Conservation (phyloP, 2,329 filamentous ascomycete species). For the Aspergillus quadrilineatus region DNA sequence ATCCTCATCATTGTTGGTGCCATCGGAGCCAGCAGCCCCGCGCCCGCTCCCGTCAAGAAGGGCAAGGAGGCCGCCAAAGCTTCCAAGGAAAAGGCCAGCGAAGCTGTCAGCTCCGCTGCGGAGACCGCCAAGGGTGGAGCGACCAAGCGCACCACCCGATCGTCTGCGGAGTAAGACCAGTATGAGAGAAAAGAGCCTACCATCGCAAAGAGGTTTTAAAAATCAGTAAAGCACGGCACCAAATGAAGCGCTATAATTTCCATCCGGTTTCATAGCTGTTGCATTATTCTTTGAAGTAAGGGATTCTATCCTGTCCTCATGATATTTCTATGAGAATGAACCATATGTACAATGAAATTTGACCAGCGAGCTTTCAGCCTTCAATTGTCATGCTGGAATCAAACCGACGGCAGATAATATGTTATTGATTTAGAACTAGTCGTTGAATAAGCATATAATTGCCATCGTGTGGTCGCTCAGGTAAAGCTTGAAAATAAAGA, state of each 20-base stretch:
- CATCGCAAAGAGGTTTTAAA: neutral
- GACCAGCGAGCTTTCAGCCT: neutral
- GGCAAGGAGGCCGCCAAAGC: constrained; percentile 69
- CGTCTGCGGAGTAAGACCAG: constrained; percentile 37
- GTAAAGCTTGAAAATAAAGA: neutral
- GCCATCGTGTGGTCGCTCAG: neutral
- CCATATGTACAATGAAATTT: constrained; percentile 15
- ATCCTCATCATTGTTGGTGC: constrained; percentile 69
- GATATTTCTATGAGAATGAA: constrained; percentile 15
- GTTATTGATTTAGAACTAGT: neutral
- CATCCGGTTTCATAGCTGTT: constrained; percentile 10
- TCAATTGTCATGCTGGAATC: neutral
- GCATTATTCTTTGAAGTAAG: neutral
- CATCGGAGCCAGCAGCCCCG: constrained; percentile 61
- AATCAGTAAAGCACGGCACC: neutral
- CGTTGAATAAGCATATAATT: neutral
- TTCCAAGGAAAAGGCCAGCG: constrained; percentile 65
- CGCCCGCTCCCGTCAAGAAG: constrained; percentile 69
- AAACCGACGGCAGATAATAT: neutral
- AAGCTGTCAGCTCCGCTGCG: constrained; percentile 59
- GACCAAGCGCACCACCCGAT: constrained; percentile 60
- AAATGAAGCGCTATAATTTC: constrained; percentile 6
- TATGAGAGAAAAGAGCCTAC: neutral
- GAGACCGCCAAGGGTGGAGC: constrained; percentile 73
- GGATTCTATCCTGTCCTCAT: constrained; percentile 6